phyloP scores from a whole-genome alignment of 2,329 filamentous ascomycete species.

The Ascomycota sp. region DNA sequence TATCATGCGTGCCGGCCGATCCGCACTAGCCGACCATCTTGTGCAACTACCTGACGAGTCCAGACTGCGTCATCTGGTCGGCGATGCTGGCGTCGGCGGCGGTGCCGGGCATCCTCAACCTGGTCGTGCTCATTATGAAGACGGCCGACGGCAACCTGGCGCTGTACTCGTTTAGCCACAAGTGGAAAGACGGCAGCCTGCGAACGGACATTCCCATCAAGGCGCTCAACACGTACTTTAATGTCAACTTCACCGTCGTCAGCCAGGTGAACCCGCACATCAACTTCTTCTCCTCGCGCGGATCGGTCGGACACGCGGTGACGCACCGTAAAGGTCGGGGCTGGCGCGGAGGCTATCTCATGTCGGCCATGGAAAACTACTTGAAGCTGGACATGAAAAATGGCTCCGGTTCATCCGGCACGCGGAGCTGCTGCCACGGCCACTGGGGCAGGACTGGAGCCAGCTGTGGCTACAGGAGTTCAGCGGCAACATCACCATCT shows the following conservation, averaged over 20 bases:
- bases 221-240: conserved; percentile 88
- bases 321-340: conserved; percentile 84
- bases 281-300: conserved; percentile 92
- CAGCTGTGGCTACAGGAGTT: conserved; percentile 94
- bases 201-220: conserved; percentile 91
- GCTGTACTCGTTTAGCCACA: conserved; percentile 93
- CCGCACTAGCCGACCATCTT: conserved; percentile 83
- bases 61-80: conserved; percentile 97
- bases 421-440: conserved; percentile 75
- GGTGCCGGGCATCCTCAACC: conserved; percentile 88
- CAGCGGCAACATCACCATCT: conserved; percentile 85
- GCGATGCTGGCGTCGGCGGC: conserved; percentile 87
- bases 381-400: conserved; percentile 89
- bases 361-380: conserved; percentile 81
- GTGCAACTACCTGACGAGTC: conserved; percentile 85
- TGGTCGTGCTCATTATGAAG: conserved; percentile 85
- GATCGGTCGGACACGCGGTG: conserved; percentile 78
- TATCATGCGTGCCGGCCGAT: conserved; percentile 87
- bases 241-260: conserved; percentile 92
- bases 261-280: conserved; percentile 88
- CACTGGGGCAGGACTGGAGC: conserved; percentile 87
- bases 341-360: conserved; percentile 90
- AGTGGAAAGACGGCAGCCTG: conserved; percentile 95
- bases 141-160: conserved; percentile 53
- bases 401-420: conserved; percentile 92